Percentiles rank a stretch among this genome's conserved stretches.
phyloP scores from a whole-genome alignment of 352 stramenopile species.

The Stramenopiles sp. region DNA sequence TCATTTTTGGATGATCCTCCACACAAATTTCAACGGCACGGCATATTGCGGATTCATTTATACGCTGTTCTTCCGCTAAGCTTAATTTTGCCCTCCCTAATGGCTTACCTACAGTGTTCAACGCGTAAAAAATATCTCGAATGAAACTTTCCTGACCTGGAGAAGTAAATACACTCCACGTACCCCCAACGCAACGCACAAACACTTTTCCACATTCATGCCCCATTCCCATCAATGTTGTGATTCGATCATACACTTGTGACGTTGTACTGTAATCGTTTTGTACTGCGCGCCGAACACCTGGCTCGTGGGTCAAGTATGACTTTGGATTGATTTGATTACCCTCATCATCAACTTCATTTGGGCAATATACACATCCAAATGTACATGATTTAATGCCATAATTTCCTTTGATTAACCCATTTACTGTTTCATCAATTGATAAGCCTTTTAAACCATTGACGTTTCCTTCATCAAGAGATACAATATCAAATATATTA shows the following conservation, averaged over 20 bases:
- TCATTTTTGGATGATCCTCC: conserved; percentile 65
- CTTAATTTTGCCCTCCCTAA: conserved; percentile 36
- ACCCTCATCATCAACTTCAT: conserved; percentile 43
- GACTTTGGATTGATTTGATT: conserved; percentile 59
- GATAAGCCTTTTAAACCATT: no score
- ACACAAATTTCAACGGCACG: conserved; percentile 72
- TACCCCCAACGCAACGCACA: conserved; percentile 63
- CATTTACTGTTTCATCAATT: no score
- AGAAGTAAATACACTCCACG: conserved; percentile 68
- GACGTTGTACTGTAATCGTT: conserved; percentile 69
- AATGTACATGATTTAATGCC: no score
- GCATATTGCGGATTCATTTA: conserved; percentile 51
- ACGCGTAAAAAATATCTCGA: conserved; percentile 68
- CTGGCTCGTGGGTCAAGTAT: conserved; percentile 76
- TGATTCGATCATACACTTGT: conserved; percentile 64
- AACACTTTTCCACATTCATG: conserved; percentile 77
- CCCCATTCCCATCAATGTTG: conserved; percentile 67
- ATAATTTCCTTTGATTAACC: no score
- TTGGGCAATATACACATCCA: conserved; percentile 82
- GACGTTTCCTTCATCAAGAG: no score
- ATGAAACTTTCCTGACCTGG: conserved; percentile 71
- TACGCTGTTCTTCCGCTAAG: conserved; percentile 57
- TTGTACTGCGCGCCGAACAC: conserved; percentile 64
- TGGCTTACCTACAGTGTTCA: conserved; percentile 64
- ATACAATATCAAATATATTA: no score